Conservation (phyloP, 768 basidiomycete species). For the Phylloporus arenicola region DNA sequence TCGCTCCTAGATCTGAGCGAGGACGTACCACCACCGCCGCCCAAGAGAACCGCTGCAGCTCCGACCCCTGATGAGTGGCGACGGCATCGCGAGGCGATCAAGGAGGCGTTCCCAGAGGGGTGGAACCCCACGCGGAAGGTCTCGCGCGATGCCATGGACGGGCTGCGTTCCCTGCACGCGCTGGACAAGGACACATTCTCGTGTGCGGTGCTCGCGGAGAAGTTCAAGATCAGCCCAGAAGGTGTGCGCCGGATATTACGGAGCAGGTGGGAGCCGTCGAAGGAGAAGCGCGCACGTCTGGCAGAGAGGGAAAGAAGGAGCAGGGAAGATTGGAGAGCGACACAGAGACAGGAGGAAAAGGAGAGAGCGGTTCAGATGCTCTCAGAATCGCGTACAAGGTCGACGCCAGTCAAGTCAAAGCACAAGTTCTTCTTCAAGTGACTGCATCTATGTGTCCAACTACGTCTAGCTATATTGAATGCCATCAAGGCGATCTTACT, state of each 20-base stretch:
- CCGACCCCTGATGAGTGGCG: slow-evolving; percentile 43
- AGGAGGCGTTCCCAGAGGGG: slow-evolving; percentile 53
- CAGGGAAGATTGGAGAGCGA: slow-evolving; percentile 35
- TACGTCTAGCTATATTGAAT: background rate
- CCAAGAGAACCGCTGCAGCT: slow-evolving; percentile 10
- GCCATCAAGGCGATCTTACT: slow-evolving; percentile 5
- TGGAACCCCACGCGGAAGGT: slow-evolving; percentile 80
- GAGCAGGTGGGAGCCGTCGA: slow-evolving; percentile 63
- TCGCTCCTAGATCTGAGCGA: slow-evolving; percentile 30
- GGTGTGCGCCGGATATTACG: slow-evolving; percentile 74
- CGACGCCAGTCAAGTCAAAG: slow-evolving; percentile 24
- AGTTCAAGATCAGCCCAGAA: slow-evolving; percentile 77
- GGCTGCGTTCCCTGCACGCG: slow-evolving; percentile 60
- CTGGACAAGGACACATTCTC: slow-evolving; percentile 60
- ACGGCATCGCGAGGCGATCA: slow-evolving; percentile 47
- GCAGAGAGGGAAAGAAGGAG: slow-evolving; percentile 46
- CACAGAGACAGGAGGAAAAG: slow-evolving; percentile 40
- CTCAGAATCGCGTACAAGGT: slow-evolving; percentile 11
- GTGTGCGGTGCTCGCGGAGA: slow-evolving; percentile 63
- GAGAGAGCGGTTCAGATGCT: slow-evolving; percentile 33
- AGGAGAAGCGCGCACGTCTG: slow-evolving; percentile 45
- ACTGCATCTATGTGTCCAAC: too few species aligned
- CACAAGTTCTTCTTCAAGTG: slow-evolving; percentile 42
- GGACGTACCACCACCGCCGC: slow-evolving; percentile 25
- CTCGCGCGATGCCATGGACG: slow-evolving; percentile 80